A percentile compares a stretch with the other conserved stretches of the same genome.
Conservation (phyloP, 148 eudicot genomes). For the Dianthus caryophyllus region DNA sequence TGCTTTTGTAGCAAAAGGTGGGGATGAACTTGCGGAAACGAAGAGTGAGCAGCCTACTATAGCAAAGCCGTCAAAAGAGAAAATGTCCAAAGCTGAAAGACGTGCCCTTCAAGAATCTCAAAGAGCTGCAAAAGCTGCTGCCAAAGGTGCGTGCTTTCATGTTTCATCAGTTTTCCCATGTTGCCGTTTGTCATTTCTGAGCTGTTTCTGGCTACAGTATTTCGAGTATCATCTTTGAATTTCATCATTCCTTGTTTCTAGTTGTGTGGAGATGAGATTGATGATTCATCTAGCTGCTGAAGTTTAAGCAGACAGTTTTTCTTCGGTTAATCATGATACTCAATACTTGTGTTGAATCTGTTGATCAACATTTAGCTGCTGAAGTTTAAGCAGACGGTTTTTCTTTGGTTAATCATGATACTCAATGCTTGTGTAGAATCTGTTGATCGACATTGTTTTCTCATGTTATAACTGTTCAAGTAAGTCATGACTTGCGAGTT, state of each 20-base stretch:
- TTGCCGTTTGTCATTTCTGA: neutral
- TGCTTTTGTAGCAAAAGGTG: constrained; percentile 47
- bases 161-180: neutral
- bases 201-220: neutral
- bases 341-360: no score
- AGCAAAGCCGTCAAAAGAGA: constrained; percentile 67
- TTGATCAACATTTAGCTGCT: no score
- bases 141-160: constrained; percentile 52
- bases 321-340: no score
- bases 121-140: constrained; percentile 91
- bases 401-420: no score
- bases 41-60: constrained; percentile 38
- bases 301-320: no score
- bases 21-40: constrained; percentile 37
- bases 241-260: neutral
- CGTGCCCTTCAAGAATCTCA: constrained; percentile 95
- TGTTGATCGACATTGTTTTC: no score
- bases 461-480: no score
- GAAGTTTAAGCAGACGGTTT: no score
- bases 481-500: no score
- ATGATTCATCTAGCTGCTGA: no score
- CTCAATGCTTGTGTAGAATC: no score
- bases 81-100: constrained; percentile 87
- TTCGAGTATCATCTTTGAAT: neutral
- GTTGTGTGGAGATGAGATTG: neutral